Base-by-base conservation (phyloP, 371 early-diverging fungal genomes). In the Mucor sp. region DNA sequence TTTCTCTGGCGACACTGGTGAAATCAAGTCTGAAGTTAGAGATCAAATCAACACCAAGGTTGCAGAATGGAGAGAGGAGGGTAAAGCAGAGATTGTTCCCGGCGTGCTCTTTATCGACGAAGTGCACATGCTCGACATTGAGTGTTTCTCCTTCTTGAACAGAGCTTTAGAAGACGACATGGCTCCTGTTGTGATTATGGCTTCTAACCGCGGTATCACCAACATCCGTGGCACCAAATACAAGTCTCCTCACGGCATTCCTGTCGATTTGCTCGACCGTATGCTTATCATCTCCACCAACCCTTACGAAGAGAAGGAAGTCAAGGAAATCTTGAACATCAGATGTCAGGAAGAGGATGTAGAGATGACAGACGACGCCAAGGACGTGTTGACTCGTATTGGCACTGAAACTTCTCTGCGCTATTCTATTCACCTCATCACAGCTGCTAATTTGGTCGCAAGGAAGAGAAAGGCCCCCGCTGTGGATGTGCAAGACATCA, bases 51-150 rank as follows among this genome's bases (percentile, higher is more conserved):
- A 99, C 84, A 85, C 88, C 58, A 97, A 97, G 80, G 94, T 99
- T 25, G 91, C 93, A 12, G 98, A 96, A 75, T 99, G 99, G 99
- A 89, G 98, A 66, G 99, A 99, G 75, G 99, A 99, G 80, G 99
- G 98, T 68, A 99, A 99, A 77, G 97, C 98, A 14, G 96, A 95
- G 68, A 94, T 99, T 68, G 93, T 97, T 3, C 97, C 98, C 7
- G 99, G 99, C 30, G 97, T 97, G 9, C 86, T 99, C 35, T 98
- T 99, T 82, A 97, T 99, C 70, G 98, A 99, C 74, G 99, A 99
- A 82, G 97, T 97, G 32, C 98, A 99, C 79, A 95, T 99, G 94
- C 93, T 99, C 30, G 99, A 99, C 71, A 95, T 98, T 68, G 99
- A 99, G 79, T 98, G 99, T 80, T 99, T 99, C 79, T 96, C 98